phyloP scores from a whole-genome alignment of 192 early-diverging fungal species.

The Backusella circina region DNA sequence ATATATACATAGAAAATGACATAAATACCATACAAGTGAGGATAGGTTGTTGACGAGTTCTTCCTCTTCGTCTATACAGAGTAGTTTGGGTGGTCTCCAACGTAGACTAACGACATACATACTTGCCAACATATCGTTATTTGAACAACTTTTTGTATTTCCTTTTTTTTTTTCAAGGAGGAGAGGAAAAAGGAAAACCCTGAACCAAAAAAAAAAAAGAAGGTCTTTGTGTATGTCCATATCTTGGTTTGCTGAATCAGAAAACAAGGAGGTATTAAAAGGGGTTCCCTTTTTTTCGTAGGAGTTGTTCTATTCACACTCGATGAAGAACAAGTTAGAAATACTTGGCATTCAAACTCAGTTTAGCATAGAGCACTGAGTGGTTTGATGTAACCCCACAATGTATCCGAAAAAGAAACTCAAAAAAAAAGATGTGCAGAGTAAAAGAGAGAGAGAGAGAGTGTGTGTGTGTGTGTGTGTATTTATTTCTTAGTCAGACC shows the following conservation, averaged over 20 bases:
- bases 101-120: conserved; percentile 5
- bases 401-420: too few species aligned
- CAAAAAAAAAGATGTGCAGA: too few species aligned
- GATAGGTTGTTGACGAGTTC: not conserved
- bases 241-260: conserved; percentile 1
- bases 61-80: not conserved
- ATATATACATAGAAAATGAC: not conserved
- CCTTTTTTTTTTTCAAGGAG: not conserved
- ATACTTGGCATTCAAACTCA: not conserved
- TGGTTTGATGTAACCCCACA: too few species aligned
- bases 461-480: too few species aligned
- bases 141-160: not conserved
- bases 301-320: not conserved
- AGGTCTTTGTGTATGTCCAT: not conserved
- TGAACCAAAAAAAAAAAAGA: not conserved
- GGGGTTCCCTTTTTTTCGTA: not conserved
- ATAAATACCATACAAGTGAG: conserved; percentile 6
- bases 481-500: too few species aligned
- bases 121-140: not conserved
- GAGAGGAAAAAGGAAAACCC: not conserved
- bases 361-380: not conserved
- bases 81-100: conserved; percentile 6
- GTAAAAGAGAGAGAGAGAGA: too few species aligned
- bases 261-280: not conserved
- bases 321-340: not conserved